Percentiles rank a stretch among this genome's conserved stretches.
Conservation (phyloP, 1,284 basidiomycete species). For the Prillingera fragicola region DNA sequence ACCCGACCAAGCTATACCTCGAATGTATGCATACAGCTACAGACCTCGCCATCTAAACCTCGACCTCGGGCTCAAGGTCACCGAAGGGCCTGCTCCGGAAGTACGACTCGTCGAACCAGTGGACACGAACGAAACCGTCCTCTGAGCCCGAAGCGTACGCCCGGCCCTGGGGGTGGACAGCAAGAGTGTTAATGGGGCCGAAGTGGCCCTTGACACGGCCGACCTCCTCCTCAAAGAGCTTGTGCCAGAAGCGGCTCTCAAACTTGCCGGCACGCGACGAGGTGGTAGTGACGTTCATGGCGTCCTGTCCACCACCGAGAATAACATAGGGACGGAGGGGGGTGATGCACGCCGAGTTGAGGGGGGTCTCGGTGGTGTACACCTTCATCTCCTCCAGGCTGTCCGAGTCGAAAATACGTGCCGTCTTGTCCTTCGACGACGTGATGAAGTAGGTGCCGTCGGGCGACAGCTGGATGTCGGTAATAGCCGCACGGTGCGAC, state of each 20-base stretch:
- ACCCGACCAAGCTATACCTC: too few species aligned
- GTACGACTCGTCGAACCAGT: conserved; percentile 82
- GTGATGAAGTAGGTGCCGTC: conserved; percentile 96
- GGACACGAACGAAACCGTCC: conserved; percentile 89
- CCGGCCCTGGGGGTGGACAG: conserved; percentile 83
- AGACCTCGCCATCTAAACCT: conserved; percentile 24
- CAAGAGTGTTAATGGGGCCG: conserved; percentile 97
- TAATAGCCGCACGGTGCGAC: conserved; percentile 74
- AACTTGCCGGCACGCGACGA: conserved; percentile 92
- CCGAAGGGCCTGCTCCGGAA: conserved; percentile 85
- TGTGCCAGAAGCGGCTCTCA: conserved; percentile 98
- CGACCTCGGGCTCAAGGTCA: conserved; percentile 66
- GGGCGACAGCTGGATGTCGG: conserved; percentile 84
- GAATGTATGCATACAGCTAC: conserved; percentile 19
- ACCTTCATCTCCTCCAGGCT: conserved; percentile 88
- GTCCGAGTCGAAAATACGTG: conserved; percentile 85
- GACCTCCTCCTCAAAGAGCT: conserved; percentile 95
- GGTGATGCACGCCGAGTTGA: conserved; percentile 89
- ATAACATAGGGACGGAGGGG: conserved; percentile 83
- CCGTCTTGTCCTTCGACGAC: conserved; percentile 92
- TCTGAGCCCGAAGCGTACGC: conserved; percentile 93
- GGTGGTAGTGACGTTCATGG: conserved; percentile 95
- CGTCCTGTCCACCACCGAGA: conserved; percentile 94
- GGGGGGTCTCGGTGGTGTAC: conserved; percentile 84
- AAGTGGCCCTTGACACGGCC: conserved; percentile 90